phyloP scores from a whole-genome alignment of 106 monocot species.

The Narthecium ossifragum region DNA sequence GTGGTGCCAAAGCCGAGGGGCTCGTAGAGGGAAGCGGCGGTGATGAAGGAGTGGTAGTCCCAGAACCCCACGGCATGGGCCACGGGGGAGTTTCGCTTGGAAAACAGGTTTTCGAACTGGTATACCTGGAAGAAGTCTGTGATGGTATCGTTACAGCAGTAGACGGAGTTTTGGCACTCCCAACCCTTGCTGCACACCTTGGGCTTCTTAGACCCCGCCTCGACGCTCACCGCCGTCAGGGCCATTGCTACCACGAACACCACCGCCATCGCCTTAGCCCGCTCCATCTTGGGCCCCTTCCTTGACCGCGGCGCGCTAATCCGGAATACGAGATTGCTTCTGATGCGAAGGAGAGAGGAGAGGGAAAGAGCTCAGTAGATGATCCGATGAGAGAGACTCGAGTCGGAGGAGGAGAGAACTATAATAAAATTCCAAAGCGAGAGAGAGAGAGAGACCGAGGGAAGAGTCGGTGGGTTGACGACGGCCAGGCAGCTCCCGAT shows the following conservation, averaged over 20 bases:
- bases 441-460: constrained; percentile 6
- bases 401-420: neutral
- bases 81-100: constrained; percentile 79
- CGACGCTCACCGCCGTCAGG: neutral
- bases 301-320: too few species aligned
- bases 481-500: too few species aligned
- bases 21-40: constrained; percentile 68
- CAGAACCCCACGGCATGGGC: constrained; percentile 88
- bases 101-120: constrained; percentile 94
- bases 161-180: constrained; percentile 76
- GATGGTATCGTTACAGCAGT: constrained; percentile 93
- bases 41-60: constrained; percentile 96
- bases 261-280: neutral
- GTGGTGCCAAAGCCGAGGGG: constrained; percentile 93
- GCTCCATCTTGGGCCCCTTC: neutral
- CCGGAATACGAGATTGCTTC: neutral
- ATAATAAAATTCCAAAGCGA: neutral
- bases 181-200: constrained; percentile 91
- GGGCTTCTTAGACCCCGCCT: constrained; percentile 21
- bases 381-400: neutral
- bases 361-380: neutral
- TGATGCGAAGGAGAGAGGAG: neutral
- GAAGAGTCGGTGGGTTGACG: too few species aligned
- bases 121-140: constrained; percentile 81
- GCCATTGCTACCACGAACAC: constrained; percentile 9